Percentiles rank a stretch among this genome's conserved stretches.
phyloP scores from a whole-genome alignment of 2,329 filamentous ascomycete species.

The Fusarium nurragi region DNA sequence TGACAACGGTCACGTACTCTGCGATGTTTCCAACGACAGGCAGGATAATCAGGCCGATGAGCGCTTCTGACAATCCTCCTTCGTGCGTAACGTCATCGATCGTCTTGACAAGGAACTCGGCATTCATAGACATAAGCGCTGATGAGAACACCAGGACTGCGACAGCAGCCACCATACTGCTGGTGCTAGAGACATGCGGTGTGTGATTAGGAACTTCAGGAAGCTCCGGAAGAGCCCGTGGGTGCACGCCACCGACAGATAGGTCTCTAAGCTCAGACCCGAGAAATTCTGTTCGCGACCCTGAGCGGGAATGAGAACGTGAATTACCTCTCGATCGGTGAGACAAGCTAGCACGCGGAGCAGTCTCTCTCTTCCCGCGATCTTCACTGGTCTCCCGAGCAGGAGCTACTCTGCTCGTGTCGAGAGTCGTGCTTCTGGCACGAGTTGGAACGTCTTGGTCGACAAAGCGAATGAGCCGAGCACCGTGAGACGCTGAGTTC shows the following conservation, averaged over 20 bases:
- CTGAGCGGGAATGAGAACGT: slow-evolving; percentile 33
- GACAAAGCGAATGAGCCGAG: slow-evolving; percentile 47
- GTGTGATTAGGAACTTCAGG: neutral
- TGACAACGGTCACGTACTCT: slow-evolving; percentile 70
- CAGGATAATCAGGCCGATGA: slow-evolving; percentile 69
- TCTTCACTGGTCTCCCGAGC: slow-evolving; percentile 1
- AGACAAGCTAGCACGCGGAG: slow-evolving; percentile 25
- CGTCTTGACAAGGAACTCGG: slow-evolving; percentile 68
- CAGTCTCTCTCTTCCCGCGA: slow-evolving; percentile 5
- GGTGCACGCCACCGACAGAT: slow-evolving; percentile 19
- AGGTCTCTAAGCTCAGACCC: slow-evolving; percentile 39
- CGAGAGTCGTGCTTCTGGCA: slow-evolving; percentile 31
- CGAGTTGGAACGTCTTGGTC: slow-evolving; percentile 34
- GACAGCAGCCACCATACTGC: slow-evolving; percentile 53
- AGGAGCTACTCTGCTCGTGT: slow-evolving; percentile 12
- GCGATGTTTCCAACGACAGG: slow-evolving; percentile 71
- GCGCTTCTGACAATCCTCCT: slow-evolving; percentile 62
- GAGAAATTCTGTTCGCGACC: slow-evolving; percentile 38
- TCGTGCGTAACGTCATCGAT: slow-evolving; percentile 65
- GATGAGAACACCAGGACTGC: slow-evolving; percentile 63
- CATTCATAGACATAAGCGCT: slow-evolving; percentile 65
- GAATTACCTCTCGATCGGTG: slow-evolving; percentile 40
- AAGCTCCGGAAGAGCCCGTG: slow-evolving; percentile 14
- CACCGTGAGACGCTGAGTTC: slow-evolving; percentile 8
- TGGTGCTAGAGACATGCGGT: slow-evolving; percentile 7